Conservation (phyloP, 805 yeast species). For the Metschnikowia proteae region DNA sequence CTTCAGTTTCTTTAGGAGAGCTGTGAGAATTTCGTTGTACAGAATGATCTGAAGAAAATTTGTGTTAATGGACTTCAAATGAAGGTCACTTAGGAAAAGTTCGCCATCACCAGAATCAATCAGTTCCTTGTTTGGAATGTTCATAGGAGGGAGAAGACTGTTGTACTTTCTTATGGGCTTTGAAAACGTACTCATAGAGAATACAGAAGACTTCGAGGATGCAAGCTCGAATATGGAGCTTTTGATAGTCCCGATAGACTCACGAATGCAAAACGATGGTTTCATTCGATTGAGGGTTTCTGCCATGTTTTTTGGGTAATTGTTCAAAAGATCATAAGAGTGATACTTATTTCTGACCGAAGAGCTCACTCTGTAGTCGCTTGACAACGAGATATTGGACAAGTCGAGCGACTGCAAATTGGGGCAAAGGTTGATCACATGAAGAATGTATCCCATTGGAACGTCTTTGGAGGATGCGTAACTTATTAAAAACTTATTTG, state of each 20-base stretch:
- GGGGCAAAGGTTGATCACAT: constrained; percentile 63
- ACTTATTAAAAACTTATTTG: constrained; percentile 56
- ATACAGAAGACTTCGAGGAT: constrained; percentile 18
- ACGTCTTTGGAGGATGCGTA: constrained; percentile 69
- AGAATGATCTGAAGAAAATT: constrained; percentile 27
- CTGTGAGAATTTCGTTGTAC: constrained; percentile 29
- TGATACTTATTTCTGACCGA: constrained; percentile 34
- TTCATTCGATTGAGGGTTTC: constrained; percentile 21
- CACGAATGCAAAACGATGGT: constrained; percentile 3
- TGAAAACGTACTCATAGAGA: constrained; percentile 23
- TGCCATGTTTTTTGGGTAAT: constrained; percentile 33
- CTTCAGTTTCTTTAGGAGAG: constrained; percentile 8
- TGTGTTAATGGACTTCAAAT: constrained; percentile 36
- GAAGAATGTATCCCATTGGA: constrained; percentile 74
- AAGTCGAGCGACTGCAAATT: constrained; percentile 55
- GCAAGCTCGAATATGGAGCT: constrained; percentile 1
- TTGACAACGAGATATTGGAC: constrained; percentile 58
- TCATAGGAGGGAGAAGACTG: constrained; percentile 35
- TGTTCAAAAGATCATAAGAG: constrained; percentile 36
- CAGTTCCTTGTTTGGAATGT: constrained; percentile 21
- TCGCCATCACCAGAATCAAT: constrained; percentile 22
- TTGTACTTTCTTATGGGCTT: constrained; percentile 35
- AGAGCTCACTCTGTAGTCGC: constrained; percentile 56
- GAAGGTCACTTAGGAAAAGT: constrained; percentile 39
- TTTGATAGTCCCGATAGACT: neutral